Evolutionary conservation across 2,329 filamentous ascomycete genomes (phyloP).

Genomic region (Dactylellina drechsleri): DNA sequence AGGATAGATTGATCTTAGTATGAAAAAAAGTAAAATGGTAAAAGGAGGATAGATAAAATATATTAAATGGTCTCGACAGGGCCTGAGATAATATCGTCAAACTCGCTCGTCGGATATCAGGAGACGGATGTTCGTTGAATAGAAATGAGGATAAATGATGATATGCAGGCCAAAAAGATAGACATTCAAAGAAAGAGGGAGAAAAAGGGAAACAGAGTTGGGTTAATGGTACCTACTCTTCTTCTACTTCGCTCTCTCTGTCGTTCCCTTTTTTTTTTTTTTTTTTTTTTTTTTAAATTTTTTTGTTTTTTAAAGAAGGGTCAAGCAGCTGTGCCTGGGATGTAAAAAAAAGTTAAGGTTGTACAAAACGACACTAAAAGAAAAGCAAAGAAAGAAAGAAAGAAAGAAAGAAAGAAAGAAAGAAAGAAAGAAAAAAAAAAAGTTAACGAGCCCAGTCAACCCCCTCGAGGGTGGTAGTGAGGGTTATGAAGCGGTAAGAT

Average conservation of each 20-base stretch:
- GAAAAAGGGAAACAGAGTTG: constrained; percentile 45
- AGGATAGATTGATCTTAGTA: too few relatives aligned
- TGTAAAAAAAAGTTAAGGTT: constrained; percentile 47
- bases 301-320: constrained; percentile 1
- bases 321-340: constrained; percentile 22
- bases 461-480: constrained; percentile 18
- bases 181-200: constrained; percentile 34
- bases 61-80: constrained; percentile 31
- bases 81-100: constrained; percentile 49
- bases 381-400: constrained; percentile 15
- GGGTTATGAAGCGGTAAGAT: constrained; percentile 36
- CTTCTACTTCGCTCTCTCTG: too few relatives aligned
- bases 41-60: background rate
- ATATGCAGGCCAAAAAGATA: constrained; percentile 27
- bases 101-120: constrained; percentile 39
- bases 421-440: constrained; percentile 33
- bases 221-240: background rate
- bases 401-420: too few relatives aligned
- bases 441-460: constrained; percentile 16
- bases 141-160: constrained; percentile 9
- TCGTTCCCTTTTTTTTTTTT: too few relatives aligned
- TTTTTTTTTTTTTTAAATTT: too few relatives aligned
- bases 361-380: constrained; percentile 38
- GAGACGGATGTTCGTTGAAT: constrained; percentile 18
- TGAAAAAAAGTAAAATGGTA: background rate